Conservation (phyloP, 129 eudicot species). For the Centaurea solstitialis region DNA sequence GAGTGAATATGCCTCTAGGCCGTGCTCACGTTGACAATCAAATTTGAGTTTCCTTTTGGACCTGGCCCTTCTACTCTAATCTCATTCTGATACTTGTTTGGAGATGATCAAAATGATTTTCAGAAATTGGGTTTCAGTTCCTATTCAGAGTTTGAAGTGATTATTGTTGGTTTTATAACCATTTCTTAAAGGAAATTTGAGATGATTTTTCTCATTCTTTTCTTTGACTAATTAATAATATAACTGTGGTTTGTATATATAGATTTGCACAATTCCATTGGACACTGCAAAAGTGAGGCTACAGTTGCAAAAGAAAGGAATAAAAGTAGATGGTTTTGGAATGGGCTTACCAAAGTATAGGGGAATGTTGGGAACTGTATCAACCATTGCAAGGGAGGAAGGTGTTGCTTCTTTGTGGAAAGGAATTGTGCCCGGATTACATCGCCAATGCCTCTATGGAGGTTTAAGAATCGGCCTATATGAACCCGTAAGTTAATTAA, state of each 20-base stretch:
- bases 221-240: neutral
- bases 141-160: neutral
- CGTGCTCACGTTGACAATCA: no score
- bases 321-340: conserved; percentile 51
- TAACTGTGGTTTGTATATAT: conserved; percentile 13
- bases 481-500: conserved; percentile 63
- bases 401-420: conserved; percentile 80
- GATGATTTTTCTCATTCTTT: neutral
- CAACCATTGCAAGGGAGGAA: conserved; percentile 82
- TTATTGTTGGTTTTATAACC: neutral
- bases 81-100: neutral
- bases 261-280: conserved; percentile 77
- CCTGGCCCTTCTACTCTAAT: neutral
- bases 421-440: conserved; percentile 89
- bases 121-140: neutral
- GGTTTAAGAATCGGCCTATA: conserved; percentile 82
- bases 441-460: conserved; percentile 80
- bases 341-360: conserved; percentile 65
- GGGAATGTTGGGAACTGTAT: conserved; percentile 86
- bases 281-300: conserved; percentile 96
- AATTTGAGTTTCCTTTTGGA: no score
- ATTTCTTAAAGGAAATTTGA: neutral
- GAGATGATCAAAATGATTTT: neutral
- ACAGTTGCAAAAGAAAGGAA: conserved; percentile 73
- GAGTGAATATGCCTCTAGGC: no score